Evolutionary conservation across 345 rosid species (phyloP).

Genomic region (Aurinia saxatilis): DNA sequence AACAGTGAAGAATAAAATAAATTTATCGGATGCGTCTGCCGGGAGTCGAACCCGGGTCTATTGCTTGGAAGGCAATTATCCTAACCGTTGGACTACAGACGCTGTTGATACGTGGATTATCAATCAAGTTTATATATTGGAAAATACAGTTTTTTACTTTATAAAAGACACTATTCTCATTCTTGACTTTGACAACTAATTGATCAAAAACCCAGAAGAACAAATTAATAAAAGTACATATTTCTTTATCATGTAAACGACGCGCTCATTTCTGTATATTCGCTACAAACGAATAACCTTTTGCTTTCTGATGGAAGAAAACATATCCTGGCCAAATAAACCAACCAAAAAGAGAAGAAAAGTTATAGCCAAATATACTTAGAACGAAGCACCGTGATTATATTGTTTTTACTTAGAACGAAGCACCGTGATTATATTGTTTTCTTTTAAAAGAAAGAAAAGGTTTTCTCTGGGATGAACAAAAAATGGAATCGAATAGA

Average conservation of each 20-base stretch:
- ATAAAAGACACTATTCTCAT: too few species aligned
- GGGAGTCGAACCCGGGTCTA: conserved; percentile 93
- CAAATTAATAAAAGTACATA: too few species aligned
- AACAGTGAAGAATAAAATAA: too few species aligned
- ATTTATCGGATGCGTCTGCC: too few species aligned
- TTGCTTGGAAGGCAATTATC: conserved; percentile 89
- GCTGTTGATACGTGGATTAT: too few species aligned
- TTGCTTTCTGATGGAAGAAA: neutral
- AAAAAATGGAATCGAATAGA: neutral
- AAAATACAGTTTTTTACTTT: too few species aligned
- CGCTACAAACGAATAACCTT: neutral
- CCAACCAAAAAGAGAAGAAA: neutral
- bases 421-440: neutral
- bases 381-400: neutral
- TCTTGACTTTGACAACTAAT: too few species aligned
- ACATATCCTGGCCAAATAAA: neutral
- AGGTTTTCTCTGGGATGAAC: neutral
- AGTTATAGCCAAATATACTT: neutral
- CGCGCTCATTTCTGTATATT: neutral
- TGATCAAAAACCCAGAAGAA: too few species aligned
- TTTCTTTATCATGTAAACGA: too few species aligned
- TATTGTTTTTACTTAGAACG: neutral
- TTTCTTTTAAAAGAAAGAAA: neutral
- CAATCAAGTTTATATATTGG: too few species aligned
- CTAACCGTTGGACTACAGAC: conserved; percentile 48